Evolutionary conservation across 805 yeast species (phyloP).

Genomic region (Metschnikowia arizonensis): DNA sequence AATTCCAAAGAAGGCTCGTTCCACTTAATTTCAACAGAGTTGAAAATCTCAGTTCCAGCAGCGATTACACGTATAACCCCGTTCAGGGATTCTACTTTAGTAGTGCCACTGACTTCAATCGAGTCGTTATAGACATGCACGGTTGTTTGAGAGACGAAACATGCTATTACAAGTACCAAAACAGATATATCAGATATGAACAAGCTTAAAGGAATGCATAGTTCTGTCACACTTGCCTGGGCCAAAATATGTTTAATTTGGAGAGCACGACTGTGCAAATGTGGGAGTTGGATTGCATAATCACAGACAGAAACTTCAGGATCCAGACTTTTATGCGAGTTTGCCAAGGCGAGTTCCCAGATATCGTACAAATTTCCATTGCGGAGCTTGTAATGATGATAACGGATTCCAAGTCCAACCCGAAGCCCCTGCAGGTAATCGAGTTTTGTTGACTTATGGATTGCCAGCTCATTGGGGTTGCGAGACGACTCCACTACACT

Average conservation of each 20-base stretch:
- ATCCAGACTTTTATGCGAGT: slow-evolving; percentile 22
- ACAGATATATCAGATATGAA: slow-evolving; percentile 19
- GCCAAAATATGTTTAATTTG: slow-evolving; percentile 20
- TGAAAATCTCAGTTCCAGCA: not conserved
- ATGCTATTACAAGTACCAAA: slow-evolving; percentile 39
- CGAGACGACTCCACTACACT: slow-evolving; percentile 63
- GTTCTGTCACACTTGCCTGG: slow-evolving; percentile 26
- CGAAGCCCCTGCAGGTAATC: slow-evolving; percentile 68
- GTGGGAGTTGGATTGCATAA: slow-evolving; percentile 16
- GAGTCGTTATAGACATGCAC: slow-evolving; percentile 36
- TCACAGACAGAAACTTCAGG: slow-evolving; percentile 20
- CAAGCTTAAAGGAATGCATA: slow-evolving; percentile 19
- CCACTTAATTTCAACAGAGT: not conserved
- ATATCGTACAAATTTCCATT: slow-evolving; percentile 74
- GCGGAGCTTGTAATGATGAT: slow-evolving; percentile 57
- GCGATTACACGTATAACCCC: not conserved
- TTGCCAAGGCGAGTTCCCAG: slow-evolving; percentile 50
- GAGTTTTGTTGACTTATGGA: slow-evolving; percentile 68
- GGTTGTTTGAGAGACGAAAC: slow-evolving; percentile 41
- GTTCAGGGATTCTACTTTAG: not conserved
- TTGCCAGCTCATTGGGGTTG: slow-evolving; percentile 65
- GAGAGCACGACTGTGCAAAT: slow-evolving; percentile 28
- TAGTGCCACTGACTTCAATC: not conserved
- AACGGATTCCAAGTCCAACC: slow-evolving; percentile 63
- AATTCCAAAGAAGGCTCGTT: slow-evolving; percentile 11